Conservation (phyloP, 1,284 basidiomycete species). For the Leccinum brunneo-olivaceum region DNA sequence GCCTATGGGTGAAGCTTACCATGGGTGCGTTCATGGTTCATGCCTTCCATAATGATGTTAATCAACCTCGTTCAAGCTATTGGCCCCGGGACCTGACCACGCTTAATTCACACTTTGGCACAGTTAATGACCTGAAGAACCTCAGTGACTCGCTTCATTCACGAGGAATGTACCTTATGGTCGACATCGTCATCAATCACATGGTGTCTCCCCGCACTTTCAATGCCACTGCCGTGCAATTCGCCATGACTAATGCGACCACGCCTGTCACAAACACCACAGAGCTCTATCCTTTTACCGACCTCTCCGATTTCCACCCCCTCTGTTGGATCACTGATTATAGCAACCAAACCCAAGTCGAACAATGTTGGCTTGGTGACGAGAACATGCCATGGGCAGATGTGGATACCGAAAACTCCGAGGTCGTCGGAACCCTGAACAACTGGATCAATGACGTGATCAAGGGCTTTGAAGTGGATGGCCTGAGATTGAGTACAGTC, state of each 20-base stretch:
- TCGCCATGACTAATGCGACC: slow-evolving; percentile 19
- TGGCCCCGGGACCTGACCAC: slow-evolving; percentile 56
- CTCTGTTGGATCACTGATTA: slow-evolving; percentile 43
- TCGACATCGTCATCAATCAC: slow-evolving; percentile 74
- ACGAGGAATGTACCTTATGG: slow-evolving; percentile 72
- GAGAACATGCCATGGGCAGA: slow-evolving; percentile 58
- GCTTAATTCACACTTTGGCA: slow-evolving; percentile 64
- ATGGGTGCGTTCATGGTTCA: slow-evolving; percentile 36
- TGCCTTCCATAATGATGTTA: not conserved
- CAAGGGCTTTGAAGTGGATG: slow-evolving; percentile 52
- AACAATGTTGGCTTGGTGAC: slow-evolving; percentile 75
- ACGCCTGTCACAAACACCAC: slow-evolving; percentile 34
- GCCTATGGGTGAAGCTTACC: slow-evolving; percentile 58
- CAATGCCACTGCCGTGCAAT: slow-evolving; percentile 25
- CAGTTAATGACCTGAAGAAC: slow-evolving; percentile 54
- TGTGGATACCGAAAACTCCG: slow-evolving; percentile 62
- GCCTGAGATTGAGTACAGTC: slow-evolving; percentile 43
- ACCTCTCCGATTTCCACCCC: slow-evolving; percentile 31
- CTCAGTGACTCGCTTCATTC: slow-evolving; percentile 57
- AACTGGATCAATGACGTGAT: slow-evolving; percentile 56
- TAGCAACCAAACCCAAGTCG: slow-evolving; percentile 59
- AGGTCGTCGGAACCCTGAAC: slow-evolving; percentile 47
- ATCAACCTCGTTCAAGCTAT: slow-evolving; percentile 32
- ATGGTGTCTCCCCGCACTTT: slow-evolving; percentile 37
- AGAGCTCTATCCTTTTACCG: slow-evolving; percentile 32